Evolutionary conservation across 23 red algal genomes (phyloP).

Genomic region (Gracilaria gracilis): DNA sequence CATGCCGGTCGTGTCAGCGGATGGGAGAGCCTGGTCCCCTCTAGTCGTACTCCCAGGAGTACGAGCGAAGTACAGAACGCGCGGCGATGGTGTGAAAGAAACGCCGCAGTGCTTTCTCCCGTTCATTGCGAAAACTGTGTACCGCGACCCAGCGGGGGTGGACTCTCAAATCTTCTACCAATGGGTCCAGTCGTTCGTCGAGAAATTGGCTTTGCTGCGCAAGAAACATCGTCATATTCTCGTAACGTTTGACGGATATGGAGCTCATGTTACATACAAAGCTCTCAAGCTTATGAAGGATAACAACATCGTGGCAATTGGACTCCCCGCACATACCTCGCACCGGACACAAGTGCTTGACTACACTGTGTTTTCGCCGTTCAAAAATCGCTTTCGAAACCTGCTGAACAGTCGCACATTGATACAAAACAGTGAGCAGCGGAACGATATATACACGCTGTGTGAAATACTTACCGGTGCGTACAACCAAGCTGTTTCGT

Average conservation of each 20-base stretch:
- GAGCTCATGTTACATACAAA: not conserved
- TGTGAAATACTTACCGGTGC: not conserved
- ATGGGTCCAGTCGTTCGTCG: not conserved
- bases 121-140: not conserved
- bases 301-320: conserved; percentile 15
- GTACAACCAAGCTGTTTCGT: conserved; percentile 17
- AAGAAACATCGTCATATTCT: conserved; percentile 1
- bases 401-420: not conserved
- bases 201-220: not conserved
- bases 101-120: not conserved
- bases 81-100: not conserved
- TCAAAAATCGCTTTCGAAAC: conserved; percentile 18
- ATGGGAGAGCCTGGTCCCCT: not conserved
- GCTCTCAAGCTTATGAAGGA: not conserved
- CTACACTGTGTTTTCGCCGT: conserved; percentile 41
- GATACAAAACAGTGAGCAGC: not conserved
- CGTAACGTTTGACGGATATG: not conserved
- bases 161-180: not conserved
- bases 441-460: conserved; percentile 34
- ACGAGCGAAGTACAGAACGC: not conserved
- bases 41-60: conserved; percentile 10
- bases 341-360: conserved; percentile 33
- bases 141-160: not conserved
- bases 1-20: conserved; percentile 25
- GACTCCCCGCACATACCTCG: conserved; percentile 26